Conservation (phyloP, 179 eudicot species). For the Patellifolia procumbens region DNA sequence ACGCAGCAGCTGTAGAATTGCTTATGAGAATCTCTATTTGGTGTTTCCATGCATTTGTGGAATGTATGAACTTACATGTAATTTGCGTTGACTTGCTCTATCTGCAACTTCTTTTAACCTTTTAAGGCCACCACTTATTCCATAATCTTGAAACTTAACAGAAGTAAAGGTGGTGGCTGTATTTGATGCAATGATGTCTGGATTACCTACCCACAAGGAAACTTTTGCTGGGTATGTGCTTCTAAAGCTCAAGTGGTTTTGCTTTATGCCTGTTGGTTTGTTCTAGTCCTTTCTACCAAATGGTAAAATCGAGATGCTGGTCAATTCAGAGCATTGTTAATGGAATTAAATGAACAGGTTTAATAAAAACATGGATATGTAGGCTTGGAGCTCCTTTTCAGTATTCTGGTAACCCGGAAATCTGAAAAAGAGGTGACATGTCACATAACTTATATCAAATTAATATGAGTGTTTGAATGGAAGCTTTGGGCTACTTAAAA, state of each 20-base stretch:
- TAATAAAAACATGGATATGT: neutral
- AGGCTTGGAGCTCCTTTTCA: neutral
- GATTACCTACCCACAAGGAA: conserved; percentile 85
- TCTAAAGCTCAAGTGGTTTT: conserved; percentile 32
- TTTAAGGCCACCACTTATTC: conserved; percentile 21
- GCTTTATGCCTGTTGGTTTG: conserved; percentile 18
- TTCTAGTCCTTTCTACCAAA: neutral
- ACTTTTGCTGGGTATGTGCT: conserved; percentile 73
- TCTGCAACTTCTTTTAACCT: conserved; percentile 5
- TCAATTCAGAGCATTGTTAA: neutral
- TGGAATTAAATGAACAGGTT: neutral
- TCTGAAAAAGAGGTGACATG: neutral
- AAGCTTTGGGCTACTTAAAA: neutral
- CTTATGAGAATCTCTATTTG: neutral
- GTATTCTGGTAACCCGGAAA: neutral
- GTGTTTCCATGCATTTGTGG: neutral
- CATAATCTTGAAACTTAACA: conserved; percentile 39
- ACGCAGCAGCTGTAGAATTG: neutral
- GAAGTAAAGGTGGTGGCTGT: conserved; percentile 96
- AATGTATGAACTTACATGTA: neutral
- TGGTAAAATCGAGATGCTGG: neutral
- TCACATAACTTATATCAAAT: neutral
- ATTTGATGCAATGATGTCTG: conserved; percentile 98
- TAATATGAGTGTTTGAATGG: neutral
- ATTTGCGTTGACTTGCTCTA: conserved; percentile 15